phyloP scores from a whole-genome alignment of 345 rosid genomes.

The Leavenworthia alabamica region DNA sequence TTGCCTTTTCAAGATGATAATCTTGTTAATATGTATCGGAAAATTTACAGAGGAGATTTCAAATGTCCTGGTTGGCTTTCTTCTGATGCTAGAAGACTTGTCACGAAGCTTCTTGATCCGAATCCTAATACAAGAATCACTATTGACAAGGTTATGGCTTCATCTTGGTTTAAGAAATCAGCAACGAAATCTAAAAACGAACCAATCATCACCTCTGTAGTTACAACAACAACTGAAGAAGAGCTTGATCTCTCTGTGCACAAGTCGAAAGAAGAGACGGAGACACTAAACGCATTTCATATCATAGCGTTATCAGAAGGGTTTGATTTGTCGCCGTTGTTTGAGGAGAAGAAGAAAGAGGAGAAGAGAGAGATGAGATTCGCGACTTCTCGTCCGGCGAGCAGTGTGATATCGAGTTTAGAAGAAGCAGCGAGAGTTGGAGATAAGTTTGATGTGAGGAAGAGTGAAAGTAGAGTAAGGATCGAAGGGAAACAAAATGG shows the following conservation, averaged over 20 bases:
- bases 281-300: conserved; percentile 79
- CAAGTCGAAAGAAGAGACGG: conserved; percentile 39
- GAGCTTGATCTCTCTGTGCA: conserved; percentile 3
- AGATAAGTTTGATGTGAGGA: conserved; percentile 58
- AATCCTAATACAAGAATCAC: conserved; percentile 58
- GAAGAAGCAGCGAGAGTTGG: conserved; percentile 66
- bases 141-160: conserved; percentile 54
- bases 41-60: conserved; percentile 83
- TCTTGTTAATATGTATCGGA: conserved; percentile 70
- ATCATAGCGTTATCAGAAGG: conserved; percentile 84
- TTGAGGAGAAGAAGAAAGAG: conserved; percentile 80
- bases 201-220: not conserved
- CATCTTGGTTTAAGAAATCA: conserved; percentile 65
- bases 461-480: conserved; percentile 65
- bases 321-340: conserved; percentile 75
- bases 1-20: conserved; percentile 84
- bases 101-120: conserved; percentile 84
- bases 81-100: conserved; percentile 60
- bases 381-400: conserved; percentile 69
- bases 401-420: conserved; percentile 72
- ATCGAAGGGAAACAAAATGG: conserved; percentile 74
- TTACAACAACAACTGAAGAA: conserved; percentile 23
- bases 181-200: conserved; percentile 29
- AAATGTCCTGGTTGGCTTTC: conserved; percentile 88
- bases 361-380: conserved; percentile 78